phyloP scores from a whole-genome alignment of 2,329 filamentous ascomycete genomes.

The Penicillium sp. region DNA sequence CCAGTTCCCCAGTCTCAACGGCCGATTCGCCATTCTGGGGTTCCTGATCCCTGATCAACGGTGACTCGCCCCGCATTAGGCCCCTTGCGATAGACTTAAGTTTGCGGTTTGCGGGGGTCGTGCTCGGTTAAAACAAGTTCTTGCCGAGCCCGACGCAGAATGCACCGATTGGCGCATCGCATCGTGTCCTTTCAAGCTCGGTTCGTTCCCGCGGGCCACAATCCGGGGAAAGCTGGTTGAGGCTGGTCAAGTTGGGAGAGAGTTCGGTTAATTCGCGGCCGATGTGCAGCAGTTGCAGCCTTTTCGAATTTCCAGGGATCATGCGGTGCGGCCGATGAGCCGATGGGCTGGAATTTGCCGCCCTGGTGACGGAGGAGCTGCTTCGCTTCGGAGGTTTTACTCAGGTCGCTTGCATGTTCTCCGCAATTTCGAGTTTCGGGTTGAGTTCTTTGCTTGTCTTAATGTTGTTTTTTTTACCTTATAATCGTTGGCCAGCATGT shows the following conservation, averaged over 20 bases:
- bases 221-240: conserved; percentile 7
- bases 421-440: conserved; percentile 11
- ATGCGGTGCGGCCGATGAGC: not conserved
- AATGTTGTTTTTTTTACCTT: not conserved
- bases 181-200: not conserved
- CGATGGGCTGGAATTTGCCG: not conserved
- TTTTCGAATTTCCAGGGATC: not conserved
- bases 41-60: not conserved
- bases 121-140: conserved; percentile 7
- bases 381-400: conserved; percentile 8
- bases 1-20: not conserved
- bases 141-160: conserved; percentile 9
- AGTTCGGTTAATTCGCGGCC: conserved; percentile 2
- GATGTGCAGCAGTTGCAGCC: not conserved
- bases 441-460: not conserved
- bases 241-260: not conserved
- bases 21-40: not conserved
- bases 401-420: conserved; percentile 14
- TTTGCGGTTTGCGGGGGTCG: not conserved
- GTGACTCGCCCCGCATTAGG: not conserved
- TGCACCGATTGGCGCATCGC: conserved; percentile 9
- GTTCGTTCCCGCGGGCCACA: conserved; percentile 6
- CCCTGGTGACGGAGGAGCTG: not conserved
- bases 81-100: not conserved
- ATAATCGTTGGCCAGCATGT: conserved; percentile 6